Conservation (phyloP, 345 rosid genomes). For the Lumnitzera racemosa region DNA sequence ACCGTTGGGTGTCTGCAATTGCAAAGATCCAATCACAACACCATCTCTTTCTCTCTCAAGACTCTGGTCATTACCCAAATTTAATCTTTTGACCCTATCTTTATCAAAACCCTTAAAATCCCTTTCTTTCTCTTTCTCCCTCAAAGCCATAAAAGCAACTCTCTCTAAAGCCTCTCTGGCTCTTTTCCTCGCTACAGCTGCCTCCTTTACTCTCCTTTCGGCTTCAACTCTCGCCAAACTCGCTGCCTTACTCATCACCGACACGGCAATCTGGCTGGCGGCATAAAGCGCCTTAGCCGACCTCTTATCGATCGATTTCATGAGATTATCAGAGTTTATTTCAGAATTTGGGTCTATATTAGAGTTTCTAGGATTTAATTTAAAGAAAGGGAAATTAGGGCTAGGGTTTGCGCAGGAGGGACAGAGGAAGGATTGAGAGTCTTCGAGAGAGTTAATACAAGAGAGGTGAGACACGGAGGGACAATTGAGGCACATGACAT, state of each 20-base stretch:
- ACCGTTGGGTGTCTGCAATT: background rate
- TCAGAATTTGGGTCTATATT: conserved; percentile 2
- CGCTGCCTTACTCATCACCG: conserved; percentile 52
- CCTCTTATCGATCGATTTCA: conserved; percentile 25
- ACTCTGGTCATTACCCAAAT: background rate
- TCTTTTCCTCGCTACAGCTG: conserved; percentile 52
- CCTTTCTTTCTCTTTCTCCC: conserved; percentile 10
- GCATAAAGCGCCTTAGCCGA: conserved; percentile 41
- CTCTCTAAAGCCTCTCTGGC: conserved; percentile 65
- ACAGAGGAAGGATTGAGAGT: conserved; percentile 17
- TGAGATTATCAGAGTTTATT: background rate
- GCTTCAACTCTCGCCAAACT: conserved; percentile 29
- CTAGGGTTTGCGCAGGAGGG: conserved; percentile 46
- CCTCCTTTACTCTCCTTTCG: conserved; percentile 51
- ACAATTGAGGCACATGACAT: conserved; percentile 51
- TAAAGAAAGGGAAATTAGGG: conserved; percentile 41
- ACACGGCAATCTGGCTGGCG: conserved; percentile 49
- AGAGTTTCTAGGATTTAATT: background rate
- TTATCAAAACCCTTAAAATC: background rate
- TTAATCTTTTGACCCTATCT: conserved; percentile 11
- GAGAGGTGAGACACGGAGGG: conserved; percentile 51
- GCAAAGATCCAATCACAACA: too few relatives aligned
- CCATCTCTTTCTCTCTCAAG: background rate
- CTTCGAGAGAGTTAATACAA: conserved; percentile 27
- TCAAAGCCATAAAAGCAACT: conserved; percentile 14